Evolutionary conservation across 2,329 filamentous ascomycete genomes (phyloP).

Genomic region (Leptographium wingfieldii): DNA sequence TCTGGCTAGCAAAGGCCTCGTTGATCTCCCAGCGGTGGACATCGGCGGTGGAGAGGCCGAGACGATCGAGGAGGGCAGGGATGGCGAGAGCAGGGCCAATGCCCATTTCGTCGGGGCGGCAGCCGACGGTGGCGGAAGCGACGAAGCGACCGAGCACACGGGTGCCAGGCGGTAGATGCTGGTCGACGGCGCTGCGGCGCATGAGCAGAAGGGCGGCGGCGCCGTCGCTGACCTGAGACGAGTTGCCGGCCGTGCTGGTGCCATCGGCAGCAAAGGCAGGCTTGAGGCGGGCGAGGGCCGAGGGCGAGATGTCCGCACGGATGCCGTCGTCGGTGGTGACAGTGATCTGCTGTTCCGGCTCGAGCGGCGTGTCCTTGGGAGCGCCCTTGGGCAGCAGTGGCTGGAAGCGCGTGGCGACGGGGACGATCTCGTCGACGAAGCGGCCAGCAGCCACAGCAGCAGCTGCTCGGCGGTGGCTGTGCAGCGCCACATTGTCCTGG

Average conservation of each 20-base stretch:
- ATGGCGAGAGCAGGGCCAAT: constrained; percentile 79
- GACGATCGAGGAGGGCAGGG: constrained; percentile 60
- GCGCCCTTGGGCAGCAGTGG: constrained; percentile 49
- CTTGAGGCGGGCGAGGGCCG: constrained; percentile 68
- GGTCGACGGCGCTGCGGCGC: constrained; percentile 65
- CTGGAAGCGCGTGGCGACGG: constrained; percentile 59
- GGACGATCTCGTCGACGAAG: constrained; percentile 79
- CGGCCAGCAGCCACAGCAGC: constrained; percentile 53
- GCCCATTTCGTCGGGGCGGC: constrained; percentile 86
- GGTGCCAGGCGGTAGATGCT: constrained; percentile 52
- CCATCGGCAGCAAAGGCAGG: constrained; percentile 71
- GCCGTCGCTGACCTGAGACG: constrained; percentile 73
- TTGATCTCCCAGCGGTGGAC: constrained; percentile 89
- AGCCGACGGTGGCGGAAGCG: constrained; percentile 62
- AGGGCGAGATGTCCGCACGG: constrained; percentile 50
- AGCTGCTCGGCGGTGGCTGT: constrained; percentile 61
- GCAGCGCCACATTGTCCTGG: constrained; percentile 71
- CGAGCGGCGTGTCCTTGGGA: constrained; percentile 31
- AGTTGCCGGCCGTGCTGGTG: constrained; percentile 72
- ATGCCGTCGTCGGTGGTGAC: constrained; percentile 77
- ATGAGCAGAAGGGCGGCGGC: constrained; percentile 76
- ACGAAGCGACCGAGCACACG: constrained; percentile 73
- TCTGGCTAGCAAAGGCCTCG: constrained; percentile 61
- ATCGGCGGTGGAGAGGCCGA: constrained; percentile 54
- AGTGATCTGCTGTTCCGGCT: constrained; percentile 42